Percentiles rank a stretch among this genome's conserved stretches.
phyloP scores from a whole-genome alignment of 1,139 yeast species.

The Kodamaea plutei region DNA sequence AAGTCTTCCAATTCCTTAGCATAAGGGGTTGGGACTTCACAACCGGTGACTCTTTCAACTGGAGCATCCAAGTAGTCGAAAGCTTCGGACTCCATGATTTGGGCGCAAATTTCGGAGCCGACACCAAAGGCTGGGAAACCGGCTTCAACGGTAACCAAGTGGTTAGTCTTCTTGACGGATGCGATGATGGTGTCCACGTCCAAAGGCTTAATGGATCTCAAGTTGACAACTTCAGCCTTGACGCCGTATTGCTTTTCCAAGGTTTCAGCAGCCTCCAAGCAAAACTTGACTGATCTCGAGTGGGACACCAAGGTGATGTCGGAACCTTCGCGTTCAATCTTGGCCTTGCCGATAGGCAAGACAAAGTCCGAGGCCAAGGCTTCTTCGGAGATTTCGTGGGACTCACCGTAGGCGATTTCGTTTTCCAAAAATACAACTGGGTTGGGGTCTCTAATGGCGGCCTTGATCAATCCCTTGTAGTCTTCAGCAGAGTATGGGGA shows the following conservation, averaged over 20 bases:
- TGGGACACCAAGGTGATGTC: conserved; percentile 89
- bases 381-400: conserved; percentile 87
- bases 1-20: conserved; percentile 95
- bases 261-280: conserved; percentile 85
- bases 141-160: conserved; percentile 92
- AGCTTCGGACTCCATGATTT: conserved; percentile 97
- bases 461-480: conserved; percentile 91
- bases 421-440: conserved; percentile 95
- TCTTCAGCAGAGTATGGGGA: conserved; percentile 97
- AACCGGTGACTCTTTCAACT: conserved; percentile 97
- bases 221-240: conserved; percentile 88
- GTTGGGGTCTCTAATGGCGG: conserved; percentile 97
- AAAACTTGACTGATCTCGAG: conserved; percentile 82
- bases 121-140: conserved; percentile 99
- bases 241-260: conserved; percentile 83
- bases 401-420: conserved; percentile 90
- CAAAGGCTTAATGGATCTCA: conserved; percentile 95
- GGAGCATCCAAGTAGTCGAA: conserved; percentile 99
- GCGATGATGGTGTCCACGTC: conserved; percentile 83
- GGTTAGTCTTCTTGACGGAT: conserved; percentile 95
- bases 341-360: conserved; percentile 93
- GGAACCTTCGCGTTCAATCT: conserved; percentile 87
- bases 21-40: conserved; percentile 99
- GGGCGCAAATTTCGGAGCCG: conserved; percentile 97
- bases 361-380: conserved; percentile 83